Base-by-base conservation (phyloP, 371 early-diverging fungal species). In the Mortierella sp. region DNA sequence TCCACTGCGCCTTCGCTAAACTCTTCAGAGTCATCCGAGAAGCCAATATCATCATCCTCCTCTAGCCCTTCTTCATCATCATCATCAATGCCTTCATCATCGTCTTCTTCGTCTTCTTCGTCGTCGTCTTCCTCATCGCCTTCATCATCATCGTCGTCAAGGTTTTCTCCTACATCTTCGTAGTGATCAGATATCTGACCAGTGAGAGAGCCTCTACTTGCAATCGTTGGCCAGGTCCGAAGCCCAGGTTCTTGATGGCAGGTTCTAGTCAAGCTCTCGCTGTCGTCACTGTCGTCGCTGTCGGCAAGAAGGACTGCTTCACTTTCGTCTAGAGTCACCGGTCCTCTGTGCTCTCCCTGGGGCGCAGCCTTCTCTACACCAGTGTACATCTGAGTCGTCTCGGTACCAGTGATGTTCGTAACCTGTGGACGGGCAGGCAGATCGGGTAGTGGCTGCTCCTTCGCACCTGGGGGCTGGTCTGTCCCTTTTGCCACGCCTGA, bases 111-210 rank as follows among this genome's bases (percentile, higher is more conserved):
- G 15, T 62, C 55, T 7, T 72, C 67, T 9, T 69, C 75, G 19
- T 70, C 67, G 7, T 70, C 77, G 2, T 77, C 77, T 15, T 62
- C 64, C 16, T 77, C 71, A 4, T 79, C 75, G 15, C 73, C 83
- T 5, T 71, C 79, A 2, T 65, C 64, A 19, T 66, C 63, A 14
- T 72, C 64, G 25, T 79, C 68, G 43, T 57, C 50, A 9, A 69
- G 69, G 5, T 68, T 65, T 7, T 66, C 68, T 14, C 55, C 64
- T 16, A 68, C 70, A 16, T 53, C 47, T 15, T 72, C 73, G 37
- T 66, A 65, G 7, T 70, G 66, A 25, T 72, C 72, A 11, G 72
- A 72, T 62, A 68, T 72, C 19, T 76, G 76, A 19, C 21, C 61
- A 5, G 64, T 64, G 28, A 57, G 53, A 57, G 14, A 64, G 58